These are phyloP conservation scores for Nidularia pulvinata DNA, from an alignment of 768 basidiomycete genomes.

Conservation along the genomic window DNA sequence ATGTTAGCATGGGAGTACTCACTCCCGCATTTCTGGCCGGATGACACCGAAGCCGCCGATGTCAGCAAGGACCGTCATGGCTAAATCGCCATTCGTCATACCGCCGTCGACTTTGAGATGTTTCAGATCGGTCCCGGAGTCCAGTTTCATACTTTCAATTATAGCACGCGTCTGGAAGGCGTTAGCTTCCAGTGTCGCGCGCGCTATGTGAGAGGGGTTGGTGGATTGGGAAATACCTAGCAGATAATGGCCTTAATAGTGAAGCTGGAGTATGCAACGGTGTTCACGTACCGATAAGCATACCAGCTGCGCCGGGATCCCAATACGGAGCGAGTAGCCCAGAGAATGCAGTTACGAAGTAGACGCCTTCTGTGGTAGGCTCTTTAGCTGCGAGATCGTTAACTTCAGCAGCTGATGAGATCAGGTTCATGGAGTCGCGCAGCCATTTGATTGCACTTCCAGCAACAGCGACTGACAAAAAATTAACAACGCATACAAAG, in stretches of 20 bases:
- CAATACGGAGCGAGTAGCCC: slow-evolving; percentile 97
- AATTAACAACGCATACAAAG: slow-evolving; percentile 1
- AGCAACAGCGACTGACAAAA: slow-evolving; percentile 77
- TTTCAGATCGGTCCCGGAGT: slow-evolving; percentile 78
- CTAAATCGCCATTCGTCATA: slow-evolving; percentile 93
- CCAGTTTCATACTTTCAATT: slow-evolving; percentile 92
- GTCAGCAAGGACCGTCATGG: slow-evolving; percentile 86
- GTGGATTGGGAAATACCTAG: slow-evolving; percentile 84
- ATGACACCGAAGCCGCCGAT: slow-evolving; percentile 91
- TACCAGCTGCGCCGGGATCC: slow-evolving; percentile 90
- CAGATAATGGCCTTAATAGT: neutral
- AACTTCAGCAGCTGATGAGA: slow-evolving; percentile 79
- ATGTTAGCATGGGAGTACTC: slow-evolving; percentile 24
- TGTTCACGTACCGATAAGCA: slow-evolving; percentile 64
- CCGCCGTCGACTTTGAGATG: slow-evolving; percentile 97
- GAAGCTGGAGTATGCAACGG: slow-evolving; percentile 3
- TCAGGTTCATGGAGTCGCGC: slow-evolving; percentile 87
- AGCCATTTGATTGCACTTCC: slow-evolving; percentile 98
- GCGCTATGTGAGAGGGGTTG: slow-evolving; percentile 89
- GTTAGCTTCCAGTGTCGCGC: slow-evolving; percentile 95
- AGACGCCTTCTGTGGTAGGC: slow-evolving; percentile 83
- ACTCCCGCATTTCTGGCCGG: slow-evolving; percentile 97
- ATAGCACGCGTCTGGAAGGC: slow-evolving; percentile 97
- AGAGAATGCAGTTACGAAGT: slow-evolving; percentile 96
- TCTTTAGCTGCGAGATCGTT: slow-evolving; percentile 82